Evolutionary conservation across 805 yeast species (phyloP).

Genomic region (Kodamaea restingae): DNA sequence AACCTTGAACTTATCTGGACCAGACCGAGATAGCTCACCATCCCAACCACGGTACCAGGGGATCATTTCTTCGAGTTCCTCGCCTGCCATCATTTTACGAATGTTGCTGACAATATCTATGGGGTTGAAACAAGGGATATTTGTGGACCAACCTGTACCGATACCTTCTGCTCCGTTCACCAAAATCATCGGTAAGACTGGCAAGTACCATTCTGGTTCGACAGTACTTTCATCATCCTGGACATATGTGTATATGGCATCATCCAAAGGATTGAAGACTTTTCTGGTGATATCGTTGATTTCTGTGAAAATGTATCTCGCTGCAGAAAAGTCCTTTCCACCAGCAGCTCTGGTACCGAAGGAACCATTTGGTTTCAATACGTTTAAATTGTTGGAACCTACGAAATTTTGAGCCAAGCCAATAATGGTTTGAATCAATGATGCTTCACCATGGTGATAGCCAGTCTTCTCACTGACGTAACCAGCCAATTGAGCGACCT

Average conservation of each 20-base stretch:
- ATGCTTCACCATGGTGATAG: conserved; percentile 92
- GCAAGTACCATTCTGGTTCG: conserved; percentile 94
- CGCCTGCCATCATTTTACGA: conserved; percentile 65
- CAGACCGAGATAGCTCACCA: conserved; percentile 66
- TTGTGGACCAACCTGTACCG: conserved; percentile 98
- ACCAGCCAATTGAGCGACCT: conserved; percentile 88
- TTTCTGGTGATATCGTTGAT: conserved; percentile 69
- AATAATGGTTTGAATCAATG: conserved; percentile 84
- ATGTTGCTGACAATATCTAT: conserved; percentile 73
- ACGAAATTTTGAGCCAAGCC: conserved; percentile 94
- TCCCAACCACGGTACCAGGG: conserved; percentile 98
- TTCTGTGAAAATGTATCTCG: conserved; percentile 92
- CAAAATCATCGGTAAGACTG: conserved; percentile 90
- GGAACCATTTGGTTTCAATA: conserved; percentile 86
- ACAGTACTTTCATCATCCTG: conserved; percentile 92
- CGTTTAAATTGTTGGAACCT: conserved; percentile 84
- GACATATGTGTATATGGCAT: conserved; percentile 68
- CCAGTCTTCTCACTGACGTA: conserved; percentile 85
- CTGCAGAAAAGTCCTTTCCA: conserved; percentile 98
- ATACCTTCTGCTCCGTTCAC: conserved; percentile 98
- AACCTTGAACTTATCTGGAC: conserved; percentile 66
- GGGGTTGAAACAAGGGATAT: conserved; percentile 88
- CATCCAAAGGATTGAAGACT: conserved; percentile 77
- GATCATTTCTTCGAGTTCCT: conserved; percentile 64
- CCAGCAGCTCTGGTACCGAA: conserved; percentile 96